Base-by-base conservation (phyloP, 257 asterid genomes). In the Lycium barbarum region DNA sequence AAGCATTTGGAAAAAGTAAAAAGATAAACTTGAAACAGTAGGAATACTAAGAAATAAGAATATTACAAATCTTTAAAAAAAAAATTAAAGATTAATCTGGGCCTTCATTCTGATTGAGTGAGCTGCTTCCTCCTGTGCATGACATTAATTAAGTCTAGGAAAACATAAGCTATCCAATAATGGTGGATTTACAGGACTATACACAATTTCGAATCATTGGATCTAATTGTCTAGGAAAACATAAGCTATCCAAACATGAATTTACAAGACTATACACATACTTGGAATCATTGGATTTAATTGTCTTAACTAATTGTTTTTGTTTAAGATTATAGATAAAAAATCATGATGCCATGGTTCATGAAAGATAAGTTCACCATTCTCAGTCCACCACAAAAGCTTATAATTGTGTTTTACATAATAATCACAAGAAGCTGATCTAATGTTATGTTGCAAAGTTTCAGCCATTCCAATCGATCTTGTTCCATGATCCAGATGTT, bases 211-310 rank as follows among this genome's bases (percentile, higher is more conserved):
- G 33, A 26, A 26, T 26, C 33, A 26, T 26, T 26, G 33, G 33
- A 26, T 26, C 33, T 26, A 26, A 26, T 26, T 26, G 33, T 26
- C 66, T 59, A 59, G 66, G 33, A 59, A 59, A 59, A 59, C 33
- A 59, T 59, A 59, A 61, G 67, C 67, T 61, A n/a, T 61, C 67
- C 67, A 61, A 61, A 61, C 35, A 61, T n/a, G 67, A n/a, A n/a
- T 59, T n/a, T 59, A 59, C 66, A 3, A n/a, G 8, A 59, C 66
- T 18, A 59, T 18, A 7, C 35, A 2, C 10, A n/a, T 59, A 5
- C 12, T 59, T n/a, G 33, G 9, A 9, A 59, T 59, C 8, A 59
- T 59, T 18, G 1, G 33, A 61, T 61, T 6, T 40, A 40, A 5
- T n/a, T 61, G 3, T n/a, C 13, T n/a, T n/a, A 61, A 61, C 67